phyloP scores from a whole-genome alignment of 371 early-diverging fungal genomes.

The Rhizopus stolonifer region DNA sequence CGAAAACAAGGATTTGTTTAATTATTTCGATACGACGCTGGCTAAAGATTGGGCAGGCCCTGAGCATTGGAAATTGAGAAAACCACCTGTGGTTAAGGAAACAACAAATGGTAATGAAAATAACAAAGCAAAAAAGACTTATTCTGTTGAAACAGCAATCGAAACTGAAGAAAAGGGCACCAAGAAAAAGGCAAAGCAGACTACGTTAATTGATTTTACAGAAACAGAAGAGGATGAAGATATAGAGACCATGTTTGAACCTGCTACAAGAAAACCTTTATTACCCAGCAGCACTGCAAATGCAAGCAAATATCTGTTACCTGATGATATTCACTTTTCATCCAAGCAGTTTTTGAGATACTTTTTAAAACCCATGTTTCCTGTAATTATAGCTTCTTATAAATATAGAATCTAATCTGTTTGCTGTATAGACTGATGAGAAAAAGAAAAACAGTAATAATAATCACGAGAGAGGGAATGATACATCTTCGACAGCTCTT shows the following conservation, averaged over 20 bases:
- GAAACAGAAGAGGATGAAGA: conserved; percentile 49
- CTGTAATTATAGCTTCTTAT: conserved; percentile 38
- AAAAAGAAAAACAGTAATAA: conserved; percentile 4
- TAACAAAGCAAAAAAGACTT: not conserved
- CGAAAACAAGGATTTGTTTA: conserved; percentile 68
- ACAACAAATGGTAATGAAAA: not conserved
- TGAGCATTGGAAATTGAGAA: conserved; percentile 86
- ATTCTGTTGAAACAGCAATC: conserved; percentile 4
- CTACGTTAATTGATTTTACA: conserved; percentile 59
- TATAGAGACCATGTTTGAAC: conserved; percentile 70
- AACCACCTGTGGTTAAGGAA: conserved; percentile 9
- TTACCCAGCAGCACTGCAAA: conserved; percentile 45
- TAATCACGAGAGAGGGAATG: not conserved
- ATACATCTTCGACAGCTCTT: no score
- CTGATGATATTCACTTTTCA: conserved; percentile 87
- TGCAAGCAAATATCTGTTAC: conserved; percentile 62
- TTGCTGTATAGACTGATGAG: not conserved
- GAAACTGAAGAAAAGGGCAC: conserved; percentile 26
- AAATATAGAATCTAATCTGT: not conserved
- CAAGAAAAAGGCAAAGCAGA: conserved; percentile 27
- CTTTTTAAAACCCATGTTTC: conserved; percentile 77
- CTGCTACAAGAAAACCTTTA: conserved; percentile 51
- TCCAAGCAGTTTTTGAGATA: conserved; percentile 76
- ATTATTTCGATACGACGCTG: conserved; percentile 87
- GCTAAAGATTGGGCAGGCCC: conserved; percentile 93